phyloP scores from a whole-genome alignment of 371 early-diverging fungal species.

The Mortierella sp. region DNA sequence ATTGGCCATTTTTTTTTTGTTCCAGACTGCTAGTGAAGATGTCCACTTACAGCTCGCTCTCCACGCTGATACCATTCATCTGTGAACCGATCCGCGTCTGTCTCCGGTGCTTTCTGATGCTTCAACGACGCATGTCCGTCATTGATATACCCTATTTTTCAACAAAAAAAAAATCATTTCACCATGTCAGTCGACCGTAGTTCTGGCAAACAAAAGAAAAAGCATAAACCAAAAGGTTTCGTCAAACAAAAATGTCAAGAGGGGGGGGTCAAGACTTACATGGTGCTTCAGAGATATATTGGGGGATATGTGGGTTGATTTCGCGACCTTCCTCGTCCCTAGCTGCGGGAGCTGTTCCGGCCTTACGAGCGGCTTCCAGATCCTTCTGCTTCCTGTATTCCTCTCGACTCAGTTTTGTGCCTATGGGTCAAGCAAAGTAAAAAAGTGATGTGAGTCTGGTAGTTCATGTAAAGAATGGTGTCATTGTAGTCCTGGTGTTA shows the following conservation, averaged over 20 bases:
- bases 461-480: background rate
- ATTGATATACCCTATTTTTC: slow-evolving; percentile 85
- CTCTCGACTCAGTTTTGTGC: slow-evolving; percentile 81
- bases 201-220: background rate
- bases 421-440: slow-evolving; percentile 17
- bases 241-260: too few relatives aligned
- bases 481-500: background rate
- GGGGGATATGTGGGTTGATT: slow-evolving; percentile 99
- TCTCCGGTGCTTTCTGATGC: slow-evolving; percentile 83
- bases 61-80: slow-evolving; percentile 91
- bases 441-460: background rate
- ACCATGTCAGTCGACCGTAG: background rate
- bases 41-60: slow-evolving; percentile 69
- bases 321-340: slow-evolving; percentile 92
- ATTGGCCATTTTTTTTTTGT: too few relatives aligned
- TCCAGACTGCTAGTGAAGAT: background rate
- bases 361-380: slow-evolving; percentile 91
- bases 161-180: background rate
- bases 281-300: slow-evolving; percentile 96
- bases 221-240: too few relatives aligned
- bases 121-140: slow-evolving; percentile 89
- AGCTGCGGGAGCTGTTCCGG: slow-evolving; percentile 93
- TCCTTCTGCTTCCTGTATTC: slow-evolving; percentile 91
- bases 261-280: slow-evolving; percentile 62
- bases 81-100: slow-evolving; percentile 57